A percentile compares a stretch with the other conserved stretches of the same genome.
These are phyloP conservation scores for Candida vaughaniae DNA, from an alignment of 805 yeast genomes.

Conservation along the genomic window DNA sequence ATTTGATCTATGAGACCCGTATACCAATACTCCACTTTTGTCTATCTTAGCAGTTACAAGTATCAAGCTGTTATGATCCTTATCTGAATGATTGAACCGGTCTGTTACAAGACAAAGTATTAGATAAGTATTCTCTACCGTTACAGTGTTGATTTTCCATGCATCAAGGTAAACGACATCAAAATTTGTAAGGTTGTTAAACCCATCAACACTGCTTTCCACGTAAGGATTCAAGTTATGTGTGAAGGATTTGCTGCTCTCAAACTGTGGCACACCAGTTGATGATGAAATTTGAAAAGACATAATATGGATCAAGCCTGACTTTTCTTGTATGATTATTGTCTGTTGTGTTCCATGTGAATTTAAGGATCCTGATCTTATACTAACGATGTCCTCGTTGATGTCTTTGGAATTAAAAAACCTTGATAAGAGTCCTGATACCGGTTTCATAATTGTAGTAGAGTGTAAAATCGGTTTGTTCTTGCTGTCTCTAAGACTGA, in stretches of 20 bases:
- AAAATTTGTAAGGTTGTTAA: slow-evolving; percentile 46
- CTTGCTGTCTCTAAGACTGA: slow-evolving; percentile 63
- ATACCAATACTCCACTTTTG: slow-evolving; percentile 49
- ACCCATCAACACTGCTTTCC: slow-evolving; percentile 36
- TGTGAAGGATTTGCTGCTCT: slow-evolving; percentile 25
- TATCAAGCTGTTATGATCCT: slow-evolving; percentile 34
- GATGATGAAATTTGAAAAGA: slow-evolving; percentile 28
- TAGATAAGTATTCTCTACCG: slow-evolving; percentile 35
- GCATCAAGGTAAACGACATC: slow-evolving; percentile 62
- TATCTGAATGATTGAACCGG: slow-evolving; percentile 7
- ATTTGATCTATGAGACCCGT: slow-evolving; percentile 66
- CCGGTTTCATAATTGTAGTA: slow-evolving; percentile 28
- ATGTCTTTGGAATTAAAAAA: slow-evolving; percentile 10
- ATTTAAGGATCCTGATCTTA: slow-evolving; percentile 52
- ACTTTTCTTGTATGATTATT: slow-evolving; percentile 45
- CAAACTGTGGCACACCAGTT: slow-evolving; percentile 26
- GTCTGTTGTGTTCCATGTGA: slow-evolving; percentile 49
- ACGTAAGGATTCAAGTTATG: slow-evolving; percentile 30
- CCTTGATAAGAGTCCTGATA: slow-evolving; percentile 10
- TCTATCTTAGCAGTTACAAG: slow-evolving; percentile 55
- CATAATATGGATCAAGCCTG: slow-evolving; percentile 37
- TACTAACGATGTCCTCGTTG: slow-evolving; percentile 54
- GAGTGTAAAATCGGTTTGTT: slow-evolving; percentile 56
- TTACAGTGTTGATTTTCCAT: slow-evolving; percentile 39
- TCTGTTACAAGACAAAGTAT: slow-evolving; percentile 30